These are phyloP conservation scores for Forsythia suspensa DNA, from an alignment of 257 asterid species.

Conservation along the genomic window DNA sequence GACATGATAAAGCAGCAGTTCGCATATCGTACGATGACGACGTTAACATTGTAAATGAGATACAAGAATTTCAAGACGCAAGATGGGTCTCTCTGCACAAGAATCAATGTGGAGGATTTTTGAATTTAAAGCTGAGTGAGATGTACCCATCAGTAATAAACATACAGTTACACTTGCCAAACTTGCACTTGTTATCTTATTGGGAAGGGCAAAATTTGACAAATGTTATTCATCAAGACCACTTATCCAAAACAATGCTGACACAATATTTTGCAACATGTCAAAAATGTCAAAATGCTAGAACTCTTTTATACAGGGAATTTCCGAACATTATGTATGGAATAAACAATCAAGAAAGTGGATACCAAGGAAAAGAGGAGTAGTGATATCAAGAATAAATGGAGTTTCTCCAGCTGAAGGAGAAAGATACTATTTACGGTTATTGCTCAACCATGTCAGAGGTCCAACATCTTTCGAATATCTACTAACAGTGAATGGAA, in stretches of 20 bases:
- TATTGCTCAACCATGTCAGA: no score
- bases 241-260: neutral
- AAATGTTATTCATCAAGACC: neutral
- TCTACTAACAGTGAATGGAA: no score
- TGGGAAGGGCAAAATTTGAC: neutral
- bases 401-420: no score
- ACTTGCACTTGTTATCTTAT: neutral
- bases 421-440: no score
- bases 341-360: no score
- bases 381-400: no score
- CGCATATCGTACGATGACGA: no score
- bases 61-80: neutral
- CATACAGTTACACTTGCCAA: slow-evolving; percentile 4
- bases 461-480: no score
- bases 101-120: neutral
- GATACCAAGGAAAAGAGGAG: no score
- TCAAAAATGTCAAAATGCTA: neutral
- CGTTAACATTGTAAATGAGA: no score
- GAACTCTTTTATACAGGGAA: no score
- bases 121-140: slow-evolving; percentile 11
- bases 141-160: neutral
- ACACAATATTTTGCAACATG: neutral
- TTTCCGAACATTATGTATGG: neutral
- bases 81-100: slow-evolving; percentile 18
- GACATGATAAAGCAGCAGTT: no score